phyloP scores from a whole-genome alignment of 352 stramenopile species.

The Pythium phragmitis region DNA sequence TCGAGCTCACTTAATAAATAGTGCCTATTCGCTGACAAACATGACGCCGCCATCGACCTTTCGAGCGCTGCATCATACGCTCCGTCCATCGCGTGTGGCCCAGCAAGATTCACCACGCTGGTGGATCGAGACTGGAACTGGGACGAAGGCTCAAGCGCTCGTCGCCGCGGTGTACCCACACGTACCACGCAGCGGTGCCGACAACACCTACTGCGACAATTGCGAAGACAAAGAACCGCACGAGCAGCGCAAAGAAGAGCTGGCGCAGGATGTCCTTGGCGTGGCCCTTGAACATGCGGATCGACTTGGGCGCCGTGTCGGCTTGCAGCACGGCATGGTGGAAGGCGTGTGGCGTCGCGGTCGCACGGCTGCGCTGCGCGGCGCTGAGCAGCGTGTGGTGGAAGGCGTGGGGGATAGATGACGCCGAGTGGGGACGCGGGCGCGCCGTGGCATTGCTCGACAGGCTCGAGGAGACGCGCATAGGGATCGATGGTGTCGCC shows the following conservation, averaged over 20 bases:
- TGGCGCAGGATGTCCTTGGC: constrained; percentile 54
- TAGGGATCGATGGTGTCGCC: neutral
- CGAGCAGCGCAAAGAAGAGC: constrained; percentile 60
- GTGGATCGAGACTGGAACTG: neutral
- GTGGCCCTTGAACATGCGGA: constrained; percentile 56
- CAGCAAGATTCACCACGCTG: constrained; percentile 3
- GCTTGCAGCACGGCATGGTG: constrained; percentile 39
- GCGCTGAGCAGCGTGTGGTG: constrained; percentile 25
- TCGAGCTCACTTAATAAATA: neutral
- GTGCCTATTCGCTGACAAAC: neutral
- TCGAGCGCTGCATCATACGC: too few relatives aligned
- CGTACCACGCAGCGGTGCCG: constrained; percentile 28
- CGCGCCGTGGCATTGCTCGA: neutral
- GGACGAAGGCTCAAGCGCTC: constrained; percentile 2
- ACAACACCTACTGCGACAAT: constrained; percentile 36
- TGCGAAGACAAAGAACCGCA: constrained; percentile 51
- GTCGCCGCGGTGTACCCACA: constrained; percentile 13
- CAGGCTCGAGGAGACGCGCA: constrained; percentile 6
- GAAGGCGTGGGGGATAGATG: constrained; percentile 21
- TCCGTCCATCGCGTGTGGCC: neutral
- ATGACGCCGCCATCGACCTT: neutral
- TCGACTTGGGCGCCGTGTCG: constrained; percentile 50
- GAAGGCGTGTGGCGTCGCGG: constrained; percentile 13
- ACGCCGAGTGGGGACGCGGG: constrained; percentile 7
- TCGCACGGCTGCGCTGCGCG: constrained; percentile 16